Base-by-base conservation (phyloP, 2,329 filamentous ascomycete species). In the Alternaria sp. region DNA sequence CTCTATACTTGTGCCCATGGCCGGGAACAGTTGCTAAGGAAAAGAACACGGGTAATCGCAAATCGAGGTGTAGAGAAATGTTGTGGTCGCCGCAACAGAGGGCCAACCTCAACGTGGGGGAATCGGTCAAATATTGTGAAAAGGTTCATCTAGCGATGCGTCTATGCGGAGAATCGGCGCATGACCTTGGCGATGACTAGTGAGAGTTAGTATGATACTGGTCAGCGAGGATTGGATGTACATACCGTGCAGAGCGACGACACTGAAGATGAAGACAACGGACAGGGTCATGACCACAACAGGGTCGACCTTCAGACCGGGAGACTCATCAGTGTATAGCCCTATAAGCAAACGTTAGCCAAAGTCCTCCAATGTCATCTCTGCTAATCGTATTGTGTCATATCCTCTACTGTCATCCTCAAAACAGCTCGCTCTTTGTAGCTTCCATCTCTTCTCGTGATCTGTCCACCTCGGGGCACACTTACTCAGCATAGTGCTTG, bases 251-350 rank as follows among this genome's bases (percentile, higher is more conserved):
- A 99, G 86, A 71, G 93, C 94, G 76, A 99, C 95, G 77, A 99
- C 95, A 77, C 91, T 95, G 85, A 99, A 97, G 82, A 99, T 99
- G 82, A 99, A 99, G 65, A 96, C 95, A 74, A 99, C 88, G 76
- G 93, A 96, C 72, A 99, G 86, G 70, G 97, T 95, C 76, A 99
- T 87, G 67, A 99, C 94, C 68, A 99, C 94, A 61, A 99, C 95
- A 22, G 95, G 95, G 80, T 99, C 95, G 68, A 99, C 95, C 85
- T 97, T 97, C 75, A 99, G 85, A 64, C 95, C 95, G 60, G 95
- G 95, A 68, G 92, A 96, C 85, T 99, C 95, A 79, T 99, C 95
- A 59, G 95, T 99, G 88, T 99, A 99, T 44, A 99, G 90, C 82
- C 88, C 91, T 93, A 58, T n/a, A 22, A 6, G 22, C 8, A 51